Base-by-base conservation (phyloP, 2,329 filamentous ascomycete genomes). In the Fusarium proliferatum region DNA sequence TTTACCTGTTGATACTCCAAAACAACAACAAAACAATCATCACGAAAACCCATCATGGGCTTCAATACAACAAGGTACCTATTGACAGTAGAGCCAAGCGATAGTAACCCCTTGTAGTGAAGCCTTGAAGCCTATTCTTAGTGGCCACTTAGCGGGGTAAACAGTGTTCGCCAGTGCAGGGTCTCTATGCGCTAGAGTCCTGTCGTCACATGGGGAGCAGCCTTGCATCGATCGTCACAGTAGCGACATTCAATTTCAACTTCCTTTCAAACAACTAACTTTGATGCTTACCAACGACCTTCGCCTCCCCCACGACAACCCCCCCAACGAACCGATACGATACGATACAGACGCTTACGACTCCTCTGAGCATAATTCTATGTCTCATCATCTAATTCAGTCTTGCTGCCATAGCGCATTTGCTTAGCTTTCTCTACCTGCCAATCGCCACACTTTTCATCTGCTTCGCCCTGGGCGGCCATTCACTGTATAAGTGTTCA, bases 131-230 rank as follows among this genome's bases (percentile, higher is more conserved):
- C 59, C 48, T 65, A 38, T 30, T 52, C 55, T 64, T 65, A 67
- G 69, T 56, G 65, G 69, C 61, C 15, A 56, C 48, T 51, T 61
- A 61, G 62, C 56, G 71, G 71, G 74, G 64, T 75, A 71, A 64
- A 56, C 61, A 67, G 65, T 41, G 38, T 61, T 61, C 42, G 43
- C 62, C 57, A 70, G 71, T 61, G 57, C 67, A 76, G 73, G 73
- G 70, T 67, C 57, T 46, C 36, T 45, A 19, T 30, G 43, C 64
- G 62, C 59, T 72, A 71, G 33, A 42, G 48, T 52, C 58, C 39
- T 43, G 59, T 74, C 62, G 71, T 74, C 71, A 74, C 71, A 73
- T 73, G 71, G 71, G 38, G 61, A 59, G 66, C 42, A 61, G 63
- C 63, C 62, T 76, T 64, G 63, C 63, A 71, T 72, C 68, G 55